phyloP scores from a whole-genome alignment of 75 land plant species.

The Pinus tabuliformis region DNA sequence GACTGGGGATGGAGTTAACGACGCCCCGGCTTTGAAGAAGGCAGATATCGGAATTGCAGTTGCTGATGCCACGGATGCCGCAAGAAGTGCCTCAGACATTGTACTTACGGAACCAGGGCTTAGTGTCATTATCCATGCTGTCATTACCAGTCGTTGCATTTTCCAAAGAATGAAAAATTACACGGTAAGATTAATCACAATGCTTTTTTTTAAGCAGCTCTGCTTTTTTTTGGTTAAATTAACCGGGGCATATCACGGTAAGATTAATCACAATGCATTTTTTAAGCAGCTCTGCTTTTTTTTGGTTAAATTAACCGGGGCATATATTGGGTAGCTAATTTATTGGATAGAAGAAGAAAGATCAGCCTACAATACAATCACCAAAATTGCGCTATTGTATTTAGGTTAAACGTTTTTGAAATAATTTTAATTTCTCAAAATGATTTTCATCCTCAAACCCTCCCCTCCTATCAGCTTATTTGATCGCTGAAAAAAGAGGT shows the following conservation, averaged over 20 bases:
- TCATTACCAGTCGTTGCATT: constrained; percentile 82
- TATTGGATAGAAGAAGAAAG: too few relatives aligned
- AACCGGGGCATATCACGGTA: constrained; percentile 30
- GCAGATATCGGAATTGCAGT: constrained; percentile 93
- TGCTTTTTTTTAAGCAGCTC: neutral
- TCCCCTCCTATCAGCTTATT: too few relatives aligned
- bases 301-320: too few relatives aligned
- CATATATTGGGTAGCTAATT: too few relatives aligned
- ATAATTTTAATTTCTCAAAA: too few relatives aligned
- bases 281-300: neutral
- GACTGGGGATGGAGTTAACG: constrained; percentile 98
- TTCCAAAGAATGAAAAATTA: constrained; percentile 96
- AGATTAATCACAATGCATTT: neutral
- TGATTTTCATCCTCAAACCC: too few relatives aligned
- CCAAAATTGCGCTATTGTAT: too few relatives aligned
- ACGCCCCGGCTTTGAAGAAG: constrained; percentile 86
- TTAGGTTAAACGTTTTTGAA: neutral
- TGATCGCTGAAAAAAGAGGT: too few relatives aligned
- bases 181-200: constrained; percentile 32
- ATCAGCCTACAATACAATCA: neutral
- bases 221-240: neutral
- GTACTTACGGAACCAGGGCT: constrained; percentile 92
- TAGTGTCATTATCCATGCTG: constrained; percentile 86
- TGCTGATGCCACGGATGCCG: constrained; percentile 94
- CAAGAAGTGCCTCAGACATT: constrained; percentile 86